Percentiles rank a stretch among this genome's conserved stretches.
Evolutionary conservation across 768 basidiomycete species (phyloP).

Genomic region (Hygrophorus pudorinus): DNA sequence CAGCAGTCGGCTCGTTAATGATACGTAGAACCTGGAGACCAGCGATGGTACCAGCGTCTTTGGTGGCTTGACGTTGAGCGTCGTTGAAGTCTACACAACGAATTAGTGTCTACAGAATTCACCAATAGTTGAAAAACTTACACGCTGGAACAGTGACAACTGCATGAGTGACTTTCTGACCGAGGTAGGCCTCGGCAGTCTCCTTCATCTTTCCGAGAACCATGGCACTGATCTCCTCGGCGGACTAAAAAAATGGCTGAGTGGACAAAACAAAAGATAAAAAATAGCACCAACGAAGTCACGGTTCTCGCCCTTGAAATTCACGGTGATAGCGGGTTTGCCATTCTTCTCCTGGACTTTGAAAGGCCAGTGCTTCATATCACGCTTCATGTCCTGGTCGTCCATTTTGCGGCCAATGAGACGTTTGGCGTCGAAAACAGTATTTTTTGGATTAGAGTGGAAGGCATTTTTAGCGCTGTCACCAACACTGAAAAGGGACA

Average conservation of each 20-base stretch:
- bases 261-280: background rate
- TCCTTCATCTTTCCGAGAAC: slow-evolving; percentile 97
- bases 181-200: slow-evolving; percentile 96
- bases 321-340: slow-evolving; percentile 72
- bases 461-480: slow-evolving; percentile 96
- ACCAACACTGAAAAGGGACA: slow-evolving; percentile 50
- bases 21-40: slow-evolving; percentile 94
- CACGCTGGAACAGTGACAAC: slow-evolving; percentile 98
- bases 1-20: slow-evolving; percentile 96
- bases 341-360: slow-evolving; percentile 66
- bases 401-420: slow-evolving; percentile 83
- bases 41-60: slow-evolving; percentile 93
- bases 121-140: slow-evolving; percentile 22
- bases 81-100: slow-evolving; percentile 80
- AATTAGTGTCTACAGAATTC: slow-evolving; percentile 2
- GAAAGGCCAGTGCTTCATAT: slow-evolving; percentile 92
- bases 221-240: slow-evolving; percentile 96
- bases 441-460: slow-evolving; percentile 86
- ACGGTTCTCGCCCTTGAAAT: slow-evolving; percentile 69
- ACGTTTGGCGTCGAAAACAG: slow-evolving; percentile 95
- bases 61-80: slow-evolving; percentile 98
- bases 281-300: slow-evolving; percentile 65
- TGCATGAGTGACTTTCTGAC: slow-evolving; percentile 91
- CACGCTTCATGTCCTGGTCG: slow-evolving; percentile 70
- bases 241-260: slow-evolving; percentile 41